Evolutionary conservation across 768 basidiomycete genomes (phyloP).

Genomic region (Suillus hirtellus): DNA sequence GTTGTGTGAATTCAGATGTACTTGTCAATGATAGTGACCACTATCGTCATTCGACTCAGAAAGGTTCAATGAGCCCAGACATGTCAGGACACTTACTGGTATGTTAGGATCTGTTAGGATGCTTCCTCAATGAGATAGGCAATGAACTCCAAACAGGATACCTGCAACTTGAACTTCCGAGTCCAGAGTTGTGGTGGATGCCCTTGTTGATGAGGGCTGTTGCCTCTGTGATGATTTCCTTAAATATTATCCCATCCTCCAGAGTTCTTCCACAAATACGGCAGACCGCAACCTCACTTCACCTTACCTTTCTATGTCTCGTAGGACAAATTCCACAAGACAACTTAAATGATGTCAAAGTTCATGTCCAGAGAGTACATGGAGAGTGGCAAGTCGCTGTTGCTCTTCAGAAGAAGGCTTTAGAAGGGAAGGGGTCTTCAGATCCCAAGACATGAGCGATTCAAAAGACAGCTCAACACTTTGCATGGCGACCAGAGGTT

Average conservation of each 20-base stretch:
- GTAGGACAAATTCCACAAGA: constrained; percentile 10
- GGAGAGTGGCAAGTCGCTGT: constrained; percentile 20
- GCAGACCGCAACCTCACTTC: constrained; percentile 35
- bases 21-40: too few relatives aligned
- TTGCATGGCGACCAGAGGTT: constrained; percentile 28
- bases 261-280: constrained; percentile 2
- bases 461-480: constrained; percentile 11
- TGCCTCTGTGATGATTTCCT: constrained; percentile 37
- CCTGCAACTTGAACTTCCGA: too few relatives aligned
- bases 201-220: constrained; percentile 42
- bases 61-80: too few relatives aligned
- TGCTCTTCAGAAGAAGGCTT: constrained; percentile 5
- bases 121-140: too few relatives aligned
- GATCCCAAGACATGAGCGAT: constrained; percentile 27
- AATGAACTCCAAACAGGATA: too few relatives aligned
- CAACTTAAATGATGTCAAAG: constrained; percentile 32
- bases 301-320: constrained; percentile 38
- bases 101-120: too few relatives aligned
- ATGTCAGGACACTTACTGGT: too few relatives aligned
- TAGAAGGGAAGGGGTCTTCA: constrained; percentile 17
- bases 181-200: constrained; percentile 31
- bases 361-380: constrained; percentile 36
- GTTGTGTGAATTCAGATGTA: too few relatives aligned
- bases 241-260: constrained; percentile 33
- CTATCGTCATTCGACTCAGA: too few relatives aligned